Percentiles rank a stretch among this genome's conserved stretches.
These are phyloP conservation scores for Nyctanthes arbortristis DNA, from an alignment of 257 asterid species.

Conservation along the genomic window DNA sequence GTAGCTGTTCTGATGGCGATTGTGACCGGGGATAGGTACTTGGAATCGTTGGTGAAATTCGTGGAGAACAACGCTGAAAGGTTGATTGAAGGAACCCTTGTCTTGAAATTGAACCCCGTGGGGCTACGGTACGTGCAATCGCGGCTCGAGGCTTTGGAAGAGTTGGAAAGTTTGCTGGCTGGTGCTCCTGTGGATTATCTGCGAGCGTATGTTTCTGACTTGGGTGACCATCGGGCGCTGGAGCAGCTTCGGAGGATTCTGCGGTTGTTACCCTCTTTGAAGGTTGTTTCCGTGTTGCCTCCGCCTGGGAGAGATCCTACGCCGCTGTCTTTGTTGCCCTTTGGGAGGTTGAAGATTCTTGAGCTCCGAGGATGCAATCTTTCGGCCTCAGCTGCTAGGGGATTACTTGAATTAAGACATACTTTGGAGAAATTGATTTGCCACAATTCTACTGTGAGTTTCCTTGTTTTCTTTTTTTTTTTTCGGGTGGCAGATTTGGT, in stretches of 20 bases:
- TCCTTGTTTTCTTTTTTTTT: neutral
- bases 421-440: constrained; percentile 93
- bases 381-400: constrained; percentile 78
- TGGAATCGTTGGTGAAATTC: constrained; percentile 84
- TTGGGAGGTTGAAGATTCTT: constrained; percentile 71
- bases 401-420: constrained; percentile 80
- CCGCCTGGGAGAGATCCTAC: constrained; percentile 83
- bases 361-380: constrained; percentile 95
- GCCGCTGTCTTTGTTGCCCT: constrained; percentile 70
- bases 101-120: constrained; percentile 81
- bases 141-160: constrained; percentile 77
- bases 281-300: constrained; percentile 76
- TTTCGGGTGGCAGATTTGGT: neutral
- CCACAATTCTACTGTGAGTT: constrained; percentile 85
- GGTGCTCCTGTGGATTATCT: constrained; percentile 98
- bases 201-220: constrained; percentile 94
- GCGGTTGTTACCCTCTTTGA: constrained; percentile 67
- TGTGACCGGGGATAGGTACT: constrained; percentile 80
- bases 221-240: constrained; percentile 96
- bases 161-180: constrained; percentile 74
- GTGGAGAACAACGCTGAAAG: constrained; percentile 73
- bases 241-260: constrained; percentile 91
- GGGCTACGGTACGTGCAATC: constrained; percentile 90
- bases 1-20: constrained; percentile 55
- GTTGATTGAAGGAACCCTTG: constrained; percentile 76